Percentiles rank a stretch among this genome's conserved stretches.
phyloP scores from a whole-genome alignment of 2,329 filamentous ascomycete genomes.

The Aspergillus novofumigatus region DNA sequence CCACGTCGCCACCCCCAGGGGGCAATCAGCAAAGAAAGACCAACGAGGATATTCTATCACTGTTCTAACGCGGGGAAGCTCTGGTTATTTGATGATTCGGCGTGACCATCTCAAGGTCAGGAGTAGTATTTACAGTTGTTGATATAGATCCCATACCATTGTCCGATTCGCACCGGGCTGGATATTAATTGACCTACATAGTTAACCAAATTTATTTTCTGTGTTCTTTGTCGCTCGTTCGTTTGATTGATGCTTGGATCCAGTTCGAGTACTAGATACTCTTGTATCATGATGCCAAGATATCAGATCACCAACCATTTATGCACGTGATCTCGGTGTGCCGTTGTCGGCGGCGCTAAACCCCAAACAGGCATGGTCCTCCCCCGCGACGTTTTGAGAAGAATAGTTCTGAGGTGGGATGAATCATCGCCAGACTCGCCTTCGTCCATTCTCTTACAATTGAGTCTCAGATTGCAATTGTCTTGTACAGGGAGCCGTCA shows the following conservation, averaged over 20 bases:
- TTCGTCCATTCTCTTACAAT: conserved; percentile 3
- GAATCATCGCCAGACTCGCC: conserved; percentile 13
- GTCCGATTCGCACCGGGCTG: neutral
- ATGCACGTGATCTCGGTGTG: conserved; percentile 18
- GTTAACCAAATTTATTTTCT: neutral
- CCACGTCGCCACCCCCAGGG: conserved; percentile 20
- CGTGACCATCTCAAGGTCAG: neutral
- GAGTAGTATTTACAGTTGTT: neutral
- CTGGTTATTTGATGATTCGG: conserved; percentile 3
- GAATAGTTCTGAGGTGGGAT: neutral
- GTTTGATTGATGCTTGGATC: neutral
- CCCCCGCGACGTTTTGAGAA: conserved; percentile 13
- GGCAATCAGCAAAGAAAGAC: conserved; percentile 42
- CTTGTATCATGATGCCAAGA: neutral
- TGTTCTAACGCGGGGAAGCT: conserved; percentile 42
- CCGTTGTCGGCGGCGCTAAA: conserved; percentile 27
- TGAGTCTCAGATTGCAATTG: neutral
- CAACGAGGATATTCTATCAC: conserved; percentile 53
- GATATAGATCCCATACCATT: neutral
- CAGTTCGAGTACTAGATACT: neutral
- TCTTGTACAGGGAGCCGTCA: neutral
- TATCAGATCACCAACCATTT: neutral
- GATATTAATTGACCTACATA: neutral
- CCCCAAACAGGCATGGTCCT: conserved; percentile 10
- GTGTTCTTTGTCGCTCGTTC: neutral